Base-by-base conservation (phyloP, 2,329 filamentous ascomycete genomes). In the Epichloe sp. region DNA sequence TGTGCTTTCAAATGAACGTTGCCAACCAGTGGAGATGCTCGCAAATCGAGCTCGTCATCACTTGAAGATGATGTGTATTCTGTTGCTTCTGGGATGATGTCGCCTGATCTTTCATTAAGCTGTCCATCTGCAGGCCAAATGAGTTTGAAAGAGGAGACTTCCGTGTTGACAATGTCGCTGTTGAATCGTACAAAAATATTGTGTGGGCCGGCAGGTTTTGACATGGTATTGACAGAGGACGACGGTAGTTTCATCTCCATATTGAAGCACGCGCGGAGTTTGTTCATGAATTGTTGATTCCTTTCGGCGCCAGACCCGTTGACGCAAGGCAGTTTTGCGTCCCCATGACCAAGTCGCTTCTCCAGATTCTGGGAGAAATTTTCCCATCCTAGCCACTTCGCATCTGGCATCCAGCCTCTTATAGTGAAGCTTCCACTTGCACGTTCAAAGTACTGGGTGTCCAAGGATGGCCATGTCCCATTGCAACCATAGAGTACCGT, bases 191-290 rank as follows among this genome's bases (percentile, higher is more conserved):
- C 48, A 8, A 65, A 67, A 23, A 65, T 59, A 50, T 66, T 66
- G 51, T 63, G 56, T 50, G 63, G 65, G 1, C 63, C 63, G 4
- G 64, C 62, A 38, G 50, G 45, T 54, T 59, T 5, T 54, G 54
- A 2, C 52, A 52, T 3, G 50, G 52, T 56, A 8, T 54, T 55
- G 14, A 58, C 51, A 44, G 66, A 66, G 3, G 53, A 57, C 12
- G 60, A 52, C 1, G 52, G 51, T 58, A 62, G 62, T 23, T 71
- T 71, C 48, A 70, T 60, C 56, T 80, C 77, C 68, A 76, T 73
- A 17, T 64, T 63, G 35, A 68, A 62, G 47, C 72, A 74, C 8
- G 65, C 66, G 34, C 68, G 64, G 40, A 75, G 15, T n/a, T 54
- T 59, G 40, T 56, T 52, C 23, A 56, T 37, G 34, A 68, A 65